Evolutionary conservation across 2,329 filamentous ascomycete species (phyloP).

Genomic region (Cadophora gregata): DNA sequence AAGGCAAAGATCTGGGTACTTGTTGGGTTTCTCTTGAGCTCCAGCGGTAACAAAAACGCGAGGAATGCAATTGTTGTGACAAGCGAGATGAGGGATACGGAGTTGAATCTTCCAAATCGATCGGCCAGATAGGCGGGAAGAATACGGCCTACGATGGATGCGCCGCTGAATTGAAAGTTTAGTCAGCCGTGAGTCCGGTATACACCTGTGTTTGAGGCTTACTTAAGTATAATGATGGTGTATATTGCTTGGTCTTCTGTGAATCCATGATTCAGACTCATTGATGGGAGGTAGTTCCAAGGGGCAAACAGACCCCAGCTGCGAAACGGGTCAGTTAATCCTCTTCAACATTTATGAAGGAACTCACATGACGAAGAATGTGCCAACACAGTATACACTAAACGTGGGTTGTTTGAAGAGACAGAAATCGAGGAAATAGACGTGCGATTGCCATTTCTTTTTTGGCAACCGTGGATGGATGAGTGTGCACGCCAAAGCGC

Average conservation of each 20-base stretch:
- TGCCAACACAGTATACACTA: conserved; percentile 25
- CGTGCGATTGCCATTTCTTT: conserved; percentile 35
- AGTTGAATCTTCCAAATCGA: conserved; percentile 57
- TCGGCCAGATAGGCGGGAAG: conserved; percentile 58
- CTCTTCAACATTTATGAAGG: neutral
- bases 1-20: conserved; percentile 64
- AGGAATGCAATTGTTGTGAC: conserved; percentile 53
- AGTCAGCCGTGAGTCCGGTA: conserved; percentile 9
- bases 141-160: conserved; percentile 58
- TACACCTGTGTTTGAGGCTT: too few species aligned
- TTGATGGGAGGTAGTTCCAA: conserved; percentile 50
- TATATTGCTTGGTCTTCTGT: conserved; percentile 52
- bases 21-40: conserved; percentile 52
- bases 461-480: conserved; percentile 41
- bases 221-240: conserved; percentile 40
- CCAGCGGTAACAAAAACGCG: conserved; percentile 58
- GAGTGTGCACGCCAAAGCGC: conserved; percentile 52
- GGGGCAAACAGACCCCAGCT: conserved; percentile 58
- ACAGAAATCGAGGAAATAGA: conserved; percentile 48
- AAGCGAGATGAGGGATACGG: conserved; percentile 53
- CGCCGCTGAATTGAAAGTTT: conserved; percentile 32
- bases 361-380: conserved; percentile 26
- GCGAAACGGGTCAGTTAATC: neutral
- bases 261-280: conserved; percentile 52
- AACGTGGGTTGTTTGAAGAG: conserved; percentile 27